Conservation (phyloP, 2,329 filamentous ascomycete genomes). For the Leptographium galeiforme region DNA sequence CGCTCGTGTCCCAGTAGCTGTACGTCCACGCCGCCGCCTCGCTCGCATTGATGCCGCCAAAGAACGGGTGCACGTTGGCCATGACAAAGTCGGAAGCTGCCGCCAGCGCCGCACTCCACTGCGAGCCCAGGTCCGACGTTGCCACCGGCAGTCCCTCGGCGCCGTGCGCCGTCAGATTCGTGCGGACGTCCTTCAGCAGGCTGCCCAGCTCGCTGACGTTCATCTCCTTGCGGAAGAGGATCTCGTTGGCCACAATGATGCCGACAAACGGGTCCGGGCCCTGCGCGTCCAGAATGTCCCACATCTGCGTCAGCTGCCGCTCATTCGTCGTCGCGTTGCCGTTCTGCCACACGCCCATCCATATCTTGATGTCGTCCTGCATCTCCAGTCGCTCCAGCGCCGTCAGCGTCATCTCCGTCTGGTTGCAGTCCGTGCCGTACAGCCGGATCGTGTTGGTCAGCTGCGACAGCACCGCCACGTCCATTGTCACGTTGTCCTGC, state of each 20-base stretch:
- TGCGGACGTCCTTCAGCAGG: slow-evolving; percentile 54
- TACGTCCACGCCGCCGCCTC: slow-evolving; percentile 69
- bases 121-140: slow-evolving; percentile 78
- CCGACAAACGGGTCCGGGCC: slow-evolving; percentile 59
- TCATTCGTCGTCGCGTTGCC: slow-evolving; percentile 69
- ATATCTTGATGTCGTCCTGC: slow-evolving; percentile 64
- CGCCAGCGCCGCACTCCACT: slow-evolving; percentile 64
- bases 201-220: slow-evolving; percentile 47
- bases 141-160: slow-evolving; percentile 60
- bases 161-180: slow-evolving; percentile 54
- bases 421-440: slow-evolving; percentile 95
- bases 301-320: slow-evolving; percentile 74
- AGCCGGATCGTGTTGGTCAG: slow-evolving; percentile 77
- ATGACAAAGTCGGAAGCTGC: slow-evolving; percentile 72
- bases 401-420: slow-evolving; percentile 85
- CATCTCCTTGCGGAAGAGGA: slow-evolving; percentile 65
- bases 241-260: slow-evolving; percentile 72
- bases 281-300: slow-evolving; percentile 62
- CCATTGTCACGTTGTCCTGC: slow-evolving; percentile 88
- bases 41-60: slow-evolving; percentile 59
- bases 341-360: slow-evolving; percentile 91
- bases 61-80: slow-evolving; percentile 96
- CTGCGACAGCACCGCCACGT: slow-evolving; percentile 80
- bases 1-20: slow-evolving; percentile 63
- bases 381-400: slow-evolving; percentile 64